Base-by-base conservation (phyloP, 163 green algal genomes). In the Coccomyxa subellipsoidea region DNA sequence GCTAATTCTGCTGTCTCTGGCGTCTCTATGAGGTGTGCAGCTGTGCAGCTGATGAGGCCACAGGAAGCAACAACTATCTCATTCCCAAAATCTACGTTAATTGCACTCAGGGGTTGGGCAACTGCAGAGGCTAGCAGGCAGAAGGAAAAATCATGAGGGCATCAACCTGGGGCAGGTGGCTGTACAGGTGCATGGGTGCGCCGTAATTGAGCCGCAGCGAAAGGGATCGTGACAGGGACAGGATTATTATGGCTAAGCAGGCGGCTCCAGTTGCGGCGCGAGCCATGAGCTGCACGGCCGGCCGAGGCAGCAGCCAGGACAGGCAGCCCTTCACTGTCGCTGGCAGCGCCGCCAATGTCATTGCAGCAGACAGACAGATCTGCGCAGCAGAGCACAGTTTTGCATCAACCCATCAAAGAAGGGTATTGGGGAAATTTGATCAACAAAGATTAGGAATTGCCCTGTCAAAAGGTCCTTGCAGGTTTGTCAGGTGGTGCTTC, bases 141-240 rank as follows among this genome's bases (percentile, higher is more conserved):
- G n/a, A n/a, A n/a, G n/a, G 39, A 54, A 54, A 23, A n/a, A 72
- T 31, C 9, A 72, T 72, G 6, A 72, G 18, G 7, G 59, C 25
- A 32, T 18, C 47, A 35, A 77, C 70, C 70, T 77, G 12, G 27
- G 91, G 85, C 23, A 95, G 75, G 23, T 83, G 29, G 3, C 38
- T 34, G 72, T 92, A 95, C 0, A 94, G 59, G 0, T 29, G 40
- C 85, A 95, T 90, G 32, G 94, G 92, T 0, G 93, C 94, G 66
- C 90, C 81, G 69, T 96, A 97, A 77, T 93, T 88, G 3, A 76
- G 4, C 15, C 93, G 38, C 29, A 95, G 77, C 7, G 93, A 90
- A 25, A 77, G 38, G 0, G 79, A 86, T 7, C 94, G 83, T 36
- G 87, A 89, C 0, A 90, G 3, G 7, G 84, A 85, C 66, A 94